Evolutionary conservation across 2,329 filamentous ascomycete genomes (phyloP).

Genomic region (Anthostomella pinea): DNA sequence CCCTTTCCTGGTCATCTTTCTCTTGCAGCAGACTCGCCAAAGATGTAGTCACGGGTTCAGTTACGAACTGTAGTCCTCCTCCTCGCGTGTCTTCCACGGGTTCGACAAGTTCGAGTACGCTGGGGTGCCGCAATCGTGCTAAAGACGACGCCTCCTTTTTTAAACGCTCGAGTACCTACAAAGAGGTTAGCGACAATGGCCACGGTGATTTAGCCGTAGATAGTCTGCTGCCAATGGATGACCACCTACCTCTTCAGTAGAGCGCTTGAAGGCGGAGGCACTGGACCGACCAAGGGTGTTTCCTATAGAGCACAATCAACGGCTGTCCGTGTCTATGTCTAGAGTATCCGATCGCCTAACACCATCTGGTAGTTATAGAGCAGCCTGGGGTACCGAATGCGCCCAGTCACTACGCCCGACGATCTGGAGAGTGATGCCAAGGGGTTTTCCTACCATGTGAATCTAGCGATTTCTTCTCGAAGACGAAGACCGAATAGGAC

Average conservation of each 20-base stretch:
- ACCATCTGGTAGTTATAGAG: too few species aligned
- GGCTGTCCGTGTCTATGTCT: background rate
- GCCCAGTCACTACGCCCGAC: too few species aligned
- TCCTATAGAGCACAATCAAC: conserved; percentile 25
- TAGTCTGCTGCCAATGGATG: too few species aligned
- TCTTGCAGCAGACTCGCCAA: conserved; percentile 77
- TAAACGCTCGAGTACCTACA: conserved; percentile 69
- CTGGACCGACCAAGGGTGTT: conserved; percentile 60
- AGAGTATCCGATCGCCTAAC: background rate
- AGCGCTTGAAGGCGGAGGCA: conserved; percentile 70
- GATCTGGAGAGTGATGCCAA: too few species aligned
- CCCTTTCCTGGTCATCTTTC: conserved; percentile 81
- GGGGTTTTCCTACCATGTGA: conserved; percentile 46
- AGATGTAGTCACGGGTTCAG: conserved; percentile 87
- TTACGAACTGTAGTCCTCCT: conserved; percentile 93
- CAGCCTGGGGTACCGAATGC: too few species aligned
- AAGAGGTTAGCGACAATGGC: too few species aligned
- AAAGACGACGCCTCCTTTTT: conserved; percentile 90
- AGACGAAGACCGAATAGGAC: conserved; percentile 86
- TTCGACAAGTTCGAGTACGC: conserved; percentile 87
- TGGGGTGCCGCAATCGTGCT: conserved; percentile 85
- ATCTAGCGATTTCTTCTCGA: conserved; percentile 85
- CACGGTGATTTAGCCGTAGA: too few species aligned
- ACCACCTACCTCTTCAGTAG: conserved; percentile 74
- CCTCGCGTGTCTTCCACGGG: conserved; percentile 91